These are phyloP conservation scores for Dictyostelium intermedium DNA, from an alignment of 78 protist species.

Conservation along the genomic window DNA sequence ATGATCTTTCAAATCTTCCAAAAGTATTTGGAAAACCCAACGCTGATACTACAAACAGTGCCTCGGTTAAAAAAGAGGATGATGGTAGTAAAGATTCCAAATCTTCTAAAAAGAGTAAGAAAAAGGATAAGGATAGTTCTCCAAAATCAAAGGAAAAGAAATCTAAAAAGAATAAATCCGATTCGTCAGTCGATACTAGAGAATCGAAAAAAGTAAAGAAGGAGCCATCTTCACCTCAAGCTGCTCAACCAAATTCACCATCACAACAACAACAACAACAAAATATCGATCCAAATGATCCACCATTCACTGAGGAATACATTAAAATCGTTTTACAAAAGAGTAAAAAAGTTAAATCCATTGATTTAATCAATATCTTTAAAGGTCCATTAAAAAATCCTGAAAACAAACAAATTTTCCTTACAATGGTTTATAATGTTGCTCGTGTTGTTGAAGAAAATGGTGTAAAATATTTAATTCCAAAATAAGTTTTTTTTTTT, in stretches of 20 bases:
- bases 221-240: slow-evolving; percentile 21
- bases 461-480: slow-evolving; percentile 51
- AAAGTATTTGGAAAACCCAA: neutral
- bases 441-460: slow-evolving; percentile 46
- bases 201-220: slow-evolving; percentile 5
- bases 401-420: neutral
- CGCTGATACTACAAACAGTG: neutral
- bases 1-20: neutral
- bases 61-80: neutral
- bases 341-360: slow-evolving; percentile 16
- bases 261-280: neutral
- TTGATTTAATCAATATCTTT: slow-evolving; percentile 34
- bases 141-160: neutral
- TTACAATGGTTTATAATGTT: neutral
- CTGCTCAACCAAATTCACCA: neutral
- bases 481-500: slow-evolving; percentile 44
- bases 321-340: neutral
- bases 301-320: slow-evolving; percentile 36
- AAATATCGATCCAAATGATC: neutral
- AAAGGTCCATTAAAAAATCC: slow-evolving; percentile 29
- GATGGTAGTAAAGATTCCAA: neutral
- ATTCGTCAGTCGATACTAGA: neutral
- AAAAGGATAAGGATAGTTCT: neutral
- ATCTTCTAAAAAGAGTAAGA: slow-evolving; percentile 1
- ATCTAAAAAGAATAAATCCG: neutral